Evolutionary conservation across 352 stramenopile genomes (phyloP).

Genomic region (Blastocystis sp.): DNA sequence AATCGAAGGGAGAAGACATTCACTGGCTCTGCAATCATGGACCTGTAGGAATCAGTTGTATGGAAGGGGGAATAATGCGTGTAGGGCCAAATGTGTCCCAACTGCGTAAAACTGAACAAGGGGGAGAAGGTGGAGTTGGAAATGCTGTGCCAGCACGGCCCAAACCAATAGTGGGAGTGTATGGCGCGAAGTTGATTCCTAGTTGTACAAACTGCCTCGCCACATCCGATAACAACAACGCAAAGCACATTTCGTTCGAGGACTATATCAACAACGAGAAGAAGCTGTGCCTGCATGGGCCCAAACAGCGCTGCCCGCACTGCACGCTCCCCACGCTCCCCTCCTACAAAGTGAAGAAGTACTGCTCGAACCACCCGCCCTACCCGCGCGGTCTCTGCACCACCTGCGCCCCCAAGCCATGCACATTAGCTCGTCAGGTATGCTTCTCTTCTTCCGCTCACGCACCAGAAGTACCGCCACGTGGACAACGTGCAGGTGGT

Average conservation of each 20-base stretch:
- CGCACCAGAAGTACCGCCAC: constrained; percentile 60
- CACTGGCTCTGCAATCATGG: constrained; percentile 56
- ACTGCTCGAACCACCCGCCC: constrained; percentile 62
- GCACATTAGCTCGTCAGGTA: constrained; percentile 64
- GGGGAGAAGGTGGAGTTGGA: constrained; percentile 60
- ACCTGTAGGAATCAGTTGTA: background rate
- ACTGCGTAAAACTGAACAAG: constrained; percentile 67
- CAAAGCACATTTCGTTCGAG: constrained; percentile 60
- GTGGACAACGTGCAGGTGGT: constrained; percentile 66
- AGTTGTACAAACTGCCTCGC: constrained; percentile 68
- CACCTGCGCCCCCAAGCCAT: constrained; percentile 61
- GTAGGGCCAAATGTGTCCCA: constrained; percentile 69
- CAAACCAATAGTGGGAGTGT: constrained; percentile 56
- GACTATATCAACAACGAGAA: constrained; percentile 68
- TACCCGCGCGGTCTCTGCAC: constrained; percentile 65
- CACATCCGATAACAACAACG: constrained; percentile 22
- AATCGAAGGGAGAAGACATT: constrained; percentile 25
- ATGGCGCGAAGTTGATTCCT: background rate
- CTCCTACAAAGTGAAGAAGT: constrained; percentile 66
- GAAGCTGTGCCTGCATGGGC: constrained; percentile 46
- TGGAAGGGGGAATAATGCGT: background rate
- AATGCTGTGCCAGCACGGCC: constrained; percentile 63
- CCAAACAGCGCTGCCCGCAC: constrained; percentile 46
- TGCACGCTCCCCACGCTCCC: constrained; percentile 51
- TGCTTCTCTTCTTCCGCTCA: background rate